Evolutionary conservation across 148 eudicot species (phyloP).

Genomic region (Mesembryanthemum crystallinum): DNA sequence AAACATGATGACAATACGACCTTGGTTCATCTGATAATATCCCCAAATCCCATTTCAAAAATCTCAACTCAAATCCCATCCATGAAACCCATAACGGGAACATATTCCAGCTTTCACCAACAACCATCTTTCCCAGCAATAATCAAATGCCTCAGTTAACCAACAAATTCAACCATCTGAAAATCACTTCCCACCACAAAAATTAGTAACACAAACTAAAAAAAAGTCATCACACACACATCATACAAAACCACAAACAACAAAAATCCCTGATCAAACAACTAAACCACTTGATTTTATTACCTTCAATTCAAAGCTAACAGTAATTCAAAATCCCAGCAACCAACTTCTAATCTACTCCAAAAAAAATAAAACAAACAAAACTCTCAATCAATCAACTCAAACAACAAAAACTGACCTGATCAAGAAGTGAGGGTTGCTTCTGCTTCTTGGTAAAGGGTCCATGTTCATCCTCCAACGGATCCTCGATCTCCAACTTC

Average conservation of each 20-base stretch:
- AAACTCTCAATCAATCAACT: not conserved
- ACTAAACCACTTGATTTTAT: not conserved
- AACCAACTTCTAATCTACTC: not conserved
- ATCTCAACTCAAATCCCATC: not conserved
- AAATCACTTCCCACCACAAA: not conserved
- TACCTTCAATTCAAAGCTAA: not conserved
- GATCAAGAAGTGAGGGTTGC: conserved; percentile 25
- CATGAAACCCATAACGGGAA: not conserved
- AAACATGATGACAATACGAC: not conserved
- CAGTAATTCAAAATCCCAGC: not conserved
- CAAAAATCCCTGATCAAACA: not conserved
- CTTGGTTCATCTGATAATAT: not conserved
- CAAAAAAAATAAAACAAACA: not conserved
- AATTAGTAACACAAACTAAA: not conserved
- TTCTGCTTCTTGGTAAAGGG: conserved; percentile 42
- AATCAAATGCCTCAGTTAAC: not conserved
- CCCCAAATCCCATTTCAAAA: not conserved
- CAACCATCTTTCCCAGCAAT: not conserved
- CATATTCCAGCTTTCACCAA: not conserved
- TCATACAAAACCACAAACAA: not conserved
- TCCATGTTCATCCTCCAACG: conserved; percentile 39
- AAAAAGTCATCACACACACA: not conserved
- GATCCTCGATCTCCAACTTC: conserved; percentile 46
- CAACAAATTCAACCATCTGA: not conserved
- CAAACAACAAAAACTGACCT: conserved; percentile 25